A percentile compares a stretch with the other conserved stretches of the same genome.
These are phyloP conservation scores for Calonectria naviculata DNA, from an alignment of 2,329 filamentous ascomycete genomes.

Conservation along the genomic window DNA sequence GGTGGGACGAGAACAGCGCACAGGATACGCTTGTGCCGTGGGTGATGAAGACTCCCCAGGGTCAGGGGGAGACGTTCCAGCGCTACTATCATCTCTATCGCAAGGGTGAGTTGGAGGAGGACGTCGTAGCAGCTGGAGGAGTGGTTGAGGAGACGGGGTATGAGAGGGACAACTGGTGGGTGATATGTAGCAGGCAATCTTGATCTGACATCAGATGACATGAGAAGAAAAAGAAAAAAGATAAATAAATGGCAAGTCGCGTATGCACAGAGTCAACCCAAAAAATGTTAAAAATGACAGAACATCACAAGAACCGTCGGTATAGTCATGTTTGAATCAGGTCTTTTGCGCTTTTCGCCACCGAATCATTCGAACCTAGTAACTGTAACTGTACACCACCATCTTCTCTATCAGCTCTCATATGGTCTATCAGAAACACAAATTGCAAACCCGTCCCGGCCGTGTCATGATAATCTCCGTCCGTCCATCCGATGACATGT, in stretches of 20 bases:
- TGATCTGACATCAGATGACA: slow-evolving; percentile 22
- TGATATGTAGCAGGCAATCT: slow-evolving; percentile 61
- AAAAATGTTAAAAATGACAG: not conserved
- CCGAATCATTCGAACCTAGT: slow-evolving; percentile 20
- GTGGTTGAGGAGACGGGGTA: slow-evolving; percentile 84
- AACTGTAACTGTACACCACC: slow-evolving; percentile 40
- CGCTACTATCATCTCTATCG: slow-evolving; percentile 95
- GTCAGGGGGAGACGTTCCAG: slow-evolving; percentile 72
- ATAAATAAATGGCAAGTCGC: not conserved
- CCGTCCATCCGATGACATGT: not conserved
- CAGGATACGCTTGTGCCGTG: slow-evolving; percentile 98
- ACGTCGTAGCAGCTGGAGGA: slow-evolving; percentile 81
- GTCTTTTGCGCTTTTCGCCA: slow-evolving; percentile 16
- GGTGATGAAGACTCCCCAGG: slow-evolving; percentile 70
- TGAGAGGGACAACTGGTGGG: slow-evolving; percentile 99
- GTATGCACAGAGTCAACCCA: not conserved
- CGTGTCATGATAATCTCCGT: slow-evolving; percentile 1
- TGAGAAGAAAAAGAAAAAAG: slow-evolving; percentile 17
- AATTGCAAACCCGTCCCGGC: slow-evolving; percentile 16
- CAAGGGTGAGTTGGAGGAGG: slow-evolving; percentile 85
- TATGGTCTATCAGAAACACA: slow-evolving; percentile 26
- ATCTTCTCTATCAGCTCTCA: slow-evolving; percentile 28
- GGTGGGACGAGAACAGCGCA: slow-evolving; percentile 85
- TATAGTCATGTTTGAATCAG: not conserved
- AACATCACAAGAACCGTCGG: not conserved